Conservation (phyloP, 208 protist species). For the Blechomonas ayalai region DNA sequence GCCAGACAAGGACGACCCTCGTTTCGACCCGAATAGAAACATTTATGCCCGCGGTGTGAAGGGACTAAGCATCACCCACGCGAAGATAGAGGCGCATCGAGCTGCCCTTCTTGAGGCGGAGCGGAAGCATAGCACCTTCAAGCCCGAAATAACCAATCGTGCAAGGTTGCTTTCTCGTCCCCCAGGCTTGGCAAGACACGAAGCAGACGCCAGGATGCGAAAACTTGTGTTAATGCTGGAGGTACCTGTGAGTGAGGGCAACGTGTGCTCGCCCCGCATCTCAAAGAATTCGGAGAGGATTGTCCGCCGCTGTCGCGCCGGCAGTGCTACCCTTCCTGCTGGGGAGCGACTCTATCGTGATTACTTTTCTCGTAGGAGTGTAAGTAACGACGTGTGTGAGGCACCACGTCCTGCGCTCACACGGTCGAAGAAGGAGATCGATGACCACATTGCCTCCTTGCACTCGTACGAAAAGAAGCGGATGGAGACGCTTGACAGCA, state of each 20-base stretch:
- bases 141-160: conserved; percentile 28
- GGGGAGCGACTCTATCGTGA: conserved; percentile 46
- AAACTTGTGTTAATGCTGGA: conserved; percentile 30
- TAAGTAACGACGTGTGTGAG: background rate
- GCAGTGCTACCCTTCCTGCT: conserved; percentile 16
- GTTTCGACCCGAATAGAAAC: no score
- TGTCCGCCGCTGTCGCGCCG: conserved; percentile 22
- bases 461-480: conserved; percentile 35
- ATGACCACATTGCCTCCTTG: conserved; percentile 37
- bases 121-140: conserved; percentile 28
- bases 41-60: conserved; percentile 27
- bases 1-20: no score
- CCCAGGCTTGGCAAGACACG: conserved; percentile 2
- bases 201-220: conserved; percentile 4
- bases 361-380: conserved; percentile 14
- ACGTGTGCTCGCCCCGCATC: conserved; percentile 25
- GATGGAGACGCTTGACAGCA: conserved; percentile 17
- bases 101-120: conserved; percentile 13
- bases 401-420: background rate
- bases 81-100: conserved; percentile 19
- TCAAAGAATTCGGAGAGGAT: conserved; percentile 34
- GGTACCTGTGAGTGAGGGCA: conserved; percentile 19
- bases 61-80: conserved; percentile 2
- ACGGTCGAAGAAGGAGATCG: conserved; percentile 20
- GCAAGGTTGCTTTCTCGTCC: conserved; percentile 10